Conservation (phyloP, 805 yeast species). For the Ogataea henricii region DNA sequence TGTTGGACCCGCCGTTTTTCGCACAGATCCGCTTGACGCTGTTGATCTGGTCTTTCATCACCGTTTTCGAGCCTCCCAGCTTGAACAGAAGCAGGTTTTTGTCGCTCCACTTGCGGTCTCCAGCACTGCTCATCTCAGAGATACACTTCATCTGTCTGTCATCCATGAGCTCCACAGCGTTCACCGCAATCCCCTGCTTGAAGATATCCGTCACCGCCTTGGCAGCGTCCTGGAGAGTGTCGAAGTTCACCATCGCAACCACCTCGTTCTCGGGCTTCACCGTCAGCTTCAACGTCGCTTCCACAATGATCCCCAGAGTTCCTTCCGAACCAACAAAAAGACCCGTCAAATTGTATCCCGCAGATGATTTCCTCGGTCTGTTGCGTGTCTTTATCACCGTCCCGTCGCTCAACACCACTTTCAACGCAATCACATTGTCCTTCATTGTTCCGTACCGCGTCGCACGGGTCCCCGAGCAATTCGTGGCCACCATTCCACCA, state of each 20-base stretch:
- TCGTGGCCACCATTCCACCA: slow-evolving; percentile 77
- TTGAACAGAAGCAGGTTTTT: slow-evolving; percentile 53
- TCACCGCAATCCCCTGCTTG: slow-evolving; percentile 60
- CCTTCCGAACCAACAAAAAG: slow-evolving; percentile 76
- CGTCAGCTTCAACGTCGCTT: slow-evolving; percentile 66
- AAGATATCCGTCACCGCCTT: slow-evolving; percentile 63
- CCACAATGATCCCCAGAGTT: slow-evolving; percentile 73
- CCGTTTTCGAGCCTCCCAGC: slow-evolving; percentile 51
- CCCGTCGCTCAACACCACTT: slow-evolving; percentile 81
- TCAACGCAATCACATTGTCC: slow-evolving; percentile 66
- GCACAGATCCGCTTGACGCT: slow-evolving; percentile 54
- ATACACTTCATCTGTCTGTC: slow-evolving; percentile 68
- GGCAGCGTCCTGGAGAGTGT: slow-evolving; percentile 67
- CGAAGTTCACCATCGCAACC: slow-evolving; percentile 69
- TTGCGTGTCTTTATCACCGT: slow-evolving; percentile 71
- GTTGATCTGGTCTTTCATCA: slow-evolving; percentile 44
- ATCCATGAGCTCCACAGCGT: slow-evolving; percentile 74
- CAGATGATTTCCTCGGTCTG: slow-evolving; percentile 76
- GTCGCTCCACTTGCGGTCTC: slow-evolving; percentile 31
- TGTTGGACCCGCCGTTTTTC: slow-evolving; percentile 51
- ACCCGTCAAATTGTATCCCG: slow-evolving; percentile 77
- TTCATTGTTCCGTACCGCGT: slow-evolving; percentile 79
- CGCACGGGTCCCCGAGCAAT: slow-evolving; percentile 82
- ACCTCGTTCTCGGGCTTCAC: slow-evolving; percentile 66
- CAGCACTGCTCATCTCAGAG: slow-evolving; percentile 48